phyloP scores from a whole-genome alignment of 345 rosid species.

The Pseudoturritis turrita region DNA sequence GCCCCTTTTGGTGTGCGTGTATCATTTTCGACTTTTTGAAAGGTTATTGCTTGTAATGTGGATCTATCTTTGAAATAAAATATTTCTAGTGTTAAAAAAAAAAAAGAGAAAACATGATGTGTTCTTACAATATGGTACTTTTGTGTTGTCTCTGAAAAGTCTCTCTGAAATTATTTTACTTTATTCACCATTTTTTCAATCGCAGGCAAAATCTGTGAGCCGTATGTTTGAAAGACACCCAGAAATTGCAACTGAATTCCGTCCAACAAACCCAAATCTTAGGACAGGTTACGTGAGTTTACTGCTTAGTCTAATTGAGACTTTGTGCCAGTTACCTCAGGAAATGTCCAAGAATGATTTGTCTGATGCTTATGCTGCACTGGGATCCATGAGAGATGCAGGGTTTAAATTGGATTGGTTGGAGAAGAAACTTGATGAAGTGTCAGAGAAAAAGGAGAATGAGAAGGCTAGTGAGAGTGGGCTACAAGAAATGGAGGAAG shows the following conservation, averaged over 20 bases:
- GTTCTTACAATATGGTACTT: too few species aligned
- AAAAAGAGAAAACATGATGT: too few species aligned
- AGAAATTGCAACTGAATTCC: constrained; percentile 6
- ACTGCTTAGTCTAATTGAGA: constrained; percentile 8
- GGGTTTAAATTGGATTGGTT: constrained; percentile 30
- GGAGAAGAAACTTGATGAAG: constrained; percentile 8
- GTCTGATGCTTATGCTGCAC: background rate
- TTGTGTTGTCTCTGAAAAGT: background rate
- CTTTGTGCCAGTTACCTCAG: constrained; percentile 2
- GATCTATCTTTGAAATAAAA: too few species aligned
- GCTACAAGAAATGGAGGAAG: background rate
- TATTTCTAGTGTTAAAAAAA: too few species aligned
- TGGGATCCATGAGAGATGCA: background rate
- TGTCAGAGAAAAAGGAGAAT: background rate
- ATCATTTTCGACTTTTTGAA: too few species aligned
- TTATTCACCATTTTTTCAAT: background rate
- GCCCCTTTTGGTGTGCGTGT: too few species aligned
- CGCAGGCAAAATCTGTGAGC: background rate
- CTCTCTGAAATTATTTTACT: background rate
- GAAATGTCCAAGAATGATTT: constrained; percentile 2
- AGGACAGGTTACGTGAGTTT: constrained; percentile 18
- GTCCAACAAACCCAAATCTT: background rate
- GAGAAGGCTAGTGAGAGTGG: background rate
- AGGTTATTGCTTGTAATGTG: too few species aligned
- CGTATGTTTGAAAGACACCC: constrained; percentile 21